phyloP scores from a whole-genome alignment of 169 alveolate species.

The Prorocentrum cordatum region DNA sequence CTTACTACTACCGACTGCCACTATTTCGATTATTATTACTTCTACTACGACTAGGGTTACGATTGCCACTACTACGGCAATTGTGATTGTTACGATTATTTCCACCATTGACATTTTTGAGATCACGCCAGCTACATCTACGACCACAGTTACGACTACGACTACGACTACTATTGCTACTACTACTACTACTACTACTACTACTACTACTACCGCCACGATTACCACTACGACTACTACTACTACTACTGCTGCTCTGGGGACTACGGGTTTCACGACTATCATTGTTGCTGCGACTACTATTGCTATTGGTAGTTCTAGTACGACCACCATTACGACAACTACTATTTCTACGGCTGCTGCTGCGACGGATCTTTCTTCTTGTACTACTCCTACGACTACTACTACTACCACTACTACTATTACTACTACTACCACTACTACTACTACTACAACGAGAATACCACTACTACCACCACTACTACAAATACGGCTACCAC shows the following conservation, averaged over 20 bases:
- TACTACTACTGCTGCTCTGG: not conserved
- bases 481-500: not conserved
- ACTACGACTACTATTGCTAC: too few species aligned
- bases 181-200: not conserved
- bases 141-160: too few species aligned
- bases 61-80: too few species aligned
- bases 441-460: not conserved
- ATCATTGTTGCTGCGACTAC: not conserved
- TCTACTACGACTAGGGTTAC: too few species aligned
- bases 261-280: not conserved
- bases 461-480: not conserved
- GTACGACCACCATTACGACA: not conserved
- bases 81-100: too few species aligned
- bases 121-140: too few species aligned
- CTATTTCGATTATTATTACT: too few species aligned
- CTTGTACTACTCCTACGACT: not conserved
- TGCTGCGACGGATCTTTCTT: not conserved
- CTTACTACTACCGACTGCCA: too few species aligned
- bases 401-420: not conserved
- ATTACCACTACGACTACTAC: not conserved
- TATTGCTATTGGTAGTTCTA: not conserved
- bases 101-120: too few species aligned
- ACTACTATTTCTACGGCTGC: not conserved
- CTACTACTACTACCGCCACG: not conserved
- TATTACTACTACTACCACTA: not conserved